Percentiles rank a stretch among this genome's conserved stretches.
Evolutionary conservation across 1,284 basidiomycete species (phyloP).

Genomic region (Somion occarium): DNA sequence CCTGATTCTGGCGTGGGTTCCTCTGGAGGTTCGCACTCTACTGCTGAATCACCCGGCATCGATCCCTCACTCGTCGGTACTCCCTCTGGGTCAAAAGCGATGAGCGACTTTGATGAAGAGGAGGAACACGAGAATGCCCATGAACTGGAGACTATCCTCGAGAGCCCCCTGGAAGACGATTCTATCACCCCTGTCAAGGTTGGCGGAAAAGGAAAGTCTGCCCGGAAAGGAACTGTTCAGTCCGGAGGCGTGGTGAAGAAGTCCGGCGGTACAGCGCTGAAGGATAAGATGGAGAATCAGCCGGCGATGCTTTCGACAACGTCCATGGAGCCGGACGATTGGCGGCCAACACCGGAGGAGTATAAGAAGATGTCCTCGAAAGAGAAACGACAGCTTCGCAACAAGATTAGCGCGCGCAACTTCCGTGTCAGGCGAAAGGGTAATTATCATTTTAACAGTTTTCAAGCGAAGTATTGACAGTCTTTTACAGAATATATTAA

Average conservation of each 20-base stretch:
- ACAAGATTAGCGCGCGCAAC: conserved; percentile 95
- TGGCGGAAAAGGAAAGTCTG: conserved; percentile 55
- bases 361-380: conserved; percentile 95
- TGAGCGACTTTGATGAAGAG: conserved; percentile 28
- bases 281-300: conserved; percentile 31
- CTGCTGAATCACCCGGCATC: conserved; percentile 34
- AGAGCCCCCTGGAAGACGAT: conserved; percentile 10
- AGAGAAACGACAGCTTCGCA: conserved; percentile 93
- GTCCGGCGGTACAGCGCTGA: conserved; percentile 28
- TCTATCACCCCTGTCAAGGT: conserved; percentile 41
- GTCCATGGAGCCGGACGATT: conserved; percentile 59
- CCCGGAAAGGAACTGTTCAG: conserved; percentile 63
- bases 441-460: conserved; percentile 27
- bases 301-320: conserved; percentile 36
- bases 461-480: conserved; percentile 6
- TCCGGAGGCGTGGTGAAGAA: conserved; percentile 71
- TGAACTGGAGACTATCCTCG: conserved; percentile 16
- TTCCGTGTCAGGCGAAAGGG: conserved; percentile 93
- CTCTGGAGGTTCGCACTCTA: conserved; percentile 18
- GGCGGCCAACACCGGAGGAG: conserved; percentile 85
- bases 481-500: conserved; percentile 78
- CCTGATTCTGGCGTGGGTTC: conserved; percentile 20
- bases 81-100: conserved; percentile 33
- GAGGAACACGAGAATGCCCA: conserved; percentile 19
- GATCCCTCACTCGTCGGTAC: conserved; percentile 50